Evolutionary conservation across 352 stramenopile genomes (phyloP).

Genomic region (Phytophthora pisi): DNA sequence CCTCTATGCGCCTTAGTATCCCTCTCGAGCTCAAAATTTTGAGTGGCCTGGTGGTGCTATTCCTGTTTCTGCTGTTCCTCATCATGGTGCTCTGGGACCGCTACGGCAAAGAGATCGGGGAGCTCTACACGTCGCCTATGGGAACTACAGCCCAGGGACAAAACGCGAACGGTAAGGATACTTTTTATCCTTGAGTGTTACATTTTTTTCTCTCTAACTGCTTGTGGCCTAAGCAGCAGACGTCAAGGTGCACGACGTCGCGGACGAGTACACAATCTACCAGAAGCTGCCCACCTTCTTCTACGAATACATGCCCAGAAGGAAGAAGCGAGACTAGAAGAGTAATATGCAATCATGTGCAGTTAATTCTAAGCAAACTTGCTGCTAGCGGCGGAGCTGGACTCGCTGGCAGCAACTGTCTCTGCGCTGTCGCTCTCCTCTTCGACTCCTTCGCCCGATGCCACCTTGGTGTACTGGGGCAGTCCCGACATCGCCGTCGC

Average conservation of each 20-base stretch:
- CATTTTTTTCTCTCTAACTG: background rate
- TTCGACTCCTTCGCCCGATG: slow-evolving; percentile 13
- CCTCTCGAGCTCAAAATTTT: slow-evolving; percentile 77
- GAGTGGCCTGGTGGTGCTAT: slow-evolving; percentile 59
- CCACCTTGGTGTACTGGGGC: slow-evolving; percentile 36
- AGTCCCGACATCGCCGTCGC: slow-evolving; percentile 7
- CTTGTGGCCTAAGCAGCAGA: slow-evolving; percentile 29
- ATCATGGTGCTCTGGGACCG: slow-evolving; percentile 84
- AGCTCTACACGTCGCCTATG: slow-evolving; percentile 69
- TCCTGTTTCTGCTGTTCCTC: slow-evolving; percentile 85
- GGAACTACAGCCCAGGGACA: slow-evolving; percentile 27
- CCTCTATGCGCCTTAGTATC: slow-evolving; percentile 41
- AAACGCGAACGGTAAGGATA: slow-evolving; percentile 35
- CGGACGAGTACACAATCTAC: slow-evolving; percentile 85
- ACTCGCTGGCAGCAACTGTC: background rate
- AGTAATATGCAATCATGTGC: slow-evolving; percentile 1
- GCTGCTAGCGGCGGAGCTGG: background rate
- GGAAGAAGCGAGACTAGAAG: slow-evolving; percentile 55
- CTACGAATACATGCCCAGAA: slow-evolving; percentile 85
- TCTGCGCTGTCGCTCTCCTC: slow-evolving; percentile 14
- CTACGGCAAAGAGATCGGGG: slow-evolving; percentile 84
- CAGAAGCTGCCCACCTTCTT: slow-evolving; percentile 89
- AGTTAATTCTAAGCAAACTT: slow-evolving; percentile 4
- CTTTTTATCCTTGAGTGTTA: background rate
- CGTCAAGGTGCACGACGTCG: slow-evolving; percentile 69